Evolutionary conservation across 2,329 filamentous ascomycete genomes (phyloP), one percentile per base, ranked within the genome.

Genomic region (Cercospora citrullina): DNA sequence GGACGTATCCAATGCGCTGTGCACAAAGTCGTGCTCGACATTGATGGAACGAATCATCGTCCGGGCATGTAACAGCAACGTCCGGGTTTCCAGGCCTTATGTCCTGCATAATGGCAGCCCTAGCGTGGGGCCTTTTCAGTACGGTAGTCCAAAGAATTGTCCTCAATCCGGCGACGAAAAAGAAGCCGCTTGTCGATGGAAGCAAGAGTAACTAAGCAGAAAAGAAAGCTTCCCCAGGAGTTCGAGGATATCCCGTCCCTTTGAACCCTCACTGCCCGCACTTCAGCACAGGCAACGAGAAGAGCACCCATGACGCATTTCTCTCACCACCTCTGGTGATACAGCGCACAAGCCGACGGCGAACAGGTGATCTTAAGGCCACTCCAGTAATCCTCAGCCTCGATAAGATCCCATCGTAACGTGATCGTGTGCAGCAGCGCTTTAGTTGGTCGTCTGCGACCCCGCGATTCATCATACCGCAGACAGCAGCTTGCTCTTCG

Each of bases 321-420:
- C 28, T 59, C 55, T 59, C 55, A 16, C 55, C 55, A 59, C 55
- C 55, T 59, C 55, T 59, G 55, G 55, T 59, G 55, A 59, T 59
- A 23, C n/a, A 36, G 10, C 55, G 31, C n/a, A 59, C 55, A 59
- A 59, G 55, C 30, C 8, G 28, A 7, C 5, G 30, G 21, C n/a
- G n/a, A 21, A 36, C 55, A 36, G 26, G 23, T 23, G 21, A 30
- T 12, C 48, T n/a, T 2, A 26, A 14, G 9, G 2, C n/a, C n/a
- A n/a, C n/a, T n/a, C n/a, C n/a, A n/a, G n/a, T n/a, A n/a, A n/a
- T n/a, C n/a, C n/a, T n/a, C 18, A 23, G 45, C 1, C 45, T 48
- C 14, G 45, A 48, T 3, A 48, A 3, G 36, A n/a, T 42, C 7
- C 14, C 12, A 0, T 42, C 2, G 36, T 9, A 16, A 42, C 8